These are phyloP conservation scores for Ceriops tagal DNA, from an alignment of 345 rosid genomes.

Conservation along the genomic window DNA sequence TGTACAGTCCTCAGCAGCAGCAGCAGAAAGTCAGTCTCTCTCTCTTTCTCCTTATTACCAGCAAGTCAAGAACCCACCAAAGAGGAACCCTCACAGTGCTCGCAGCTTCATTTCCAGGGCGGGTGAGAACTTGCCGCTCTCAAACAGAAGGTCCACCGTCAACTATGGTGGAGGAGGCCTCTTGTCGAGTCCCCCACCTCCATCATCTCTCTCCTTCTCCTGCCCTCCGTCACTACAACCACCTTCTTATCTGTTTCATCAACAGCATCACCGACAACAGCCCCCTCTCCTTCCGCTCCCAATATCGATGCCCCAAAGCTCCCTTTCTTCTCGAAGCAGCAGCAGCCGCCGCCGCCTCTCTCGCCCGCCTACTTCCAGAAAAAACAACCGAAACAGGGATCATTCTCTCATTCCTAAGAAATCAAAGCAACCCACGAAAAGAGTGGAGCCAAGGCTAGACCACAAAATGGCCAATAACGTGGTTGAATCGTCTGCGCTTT, in stretches of 20 bases:
- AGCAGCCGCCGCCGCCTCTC: constrained; percentile 22
- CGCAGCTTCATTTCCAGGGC: constrained; percentile 34
- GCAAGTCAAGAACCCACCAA: constrained; percentile 39
- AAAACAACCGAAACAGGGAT: constrained; percentile 25
- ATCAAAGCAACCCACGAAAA: constrained; percentile 17
- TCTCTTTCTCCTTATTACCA: constrained; percentile 32
- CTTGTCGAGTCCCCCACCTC: constrained; percentile 37
- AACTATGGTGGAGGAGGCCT: constrained; percentile 27
- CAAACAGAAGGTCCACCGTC: not conserved
- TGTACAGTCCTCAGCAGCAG: constrained; percentile 14
- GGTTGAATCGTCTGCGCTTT: constrained; percentile 16
- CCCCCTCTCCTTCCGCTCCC: constrained; percentile 80
- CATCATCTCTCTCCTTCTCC: constrained; percentile 30
- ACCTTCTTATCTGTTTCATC: constrained; percentile 7
- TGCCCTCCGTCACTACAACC: constrained; percentile 22
- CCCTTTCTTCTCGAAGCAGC: constrained; percentile 34
- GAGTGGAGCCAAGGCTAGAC: constrained; percentile 10
- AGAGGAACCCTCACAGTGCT: constrained; percentile 13
- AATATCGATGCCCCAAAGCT: constrained; percentile 24
- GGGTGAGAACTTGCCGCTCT: constrained; percentile 39
- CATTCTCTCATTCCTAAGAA: constrained; percentile 41
- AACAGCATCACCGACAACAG: constrained; percentile 14
- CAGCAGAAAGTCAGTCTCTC: constrained; percentile 22
- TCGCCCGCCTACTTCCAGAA: constrained; percentile 17
- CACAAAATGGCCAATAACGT: not conserved